Evolutionary conservation across 495 filamentous ascomycete species (phyloP), one percentile per base, ranked within the genome.

Genomic region (Rhypophila decipiens): DNA sequence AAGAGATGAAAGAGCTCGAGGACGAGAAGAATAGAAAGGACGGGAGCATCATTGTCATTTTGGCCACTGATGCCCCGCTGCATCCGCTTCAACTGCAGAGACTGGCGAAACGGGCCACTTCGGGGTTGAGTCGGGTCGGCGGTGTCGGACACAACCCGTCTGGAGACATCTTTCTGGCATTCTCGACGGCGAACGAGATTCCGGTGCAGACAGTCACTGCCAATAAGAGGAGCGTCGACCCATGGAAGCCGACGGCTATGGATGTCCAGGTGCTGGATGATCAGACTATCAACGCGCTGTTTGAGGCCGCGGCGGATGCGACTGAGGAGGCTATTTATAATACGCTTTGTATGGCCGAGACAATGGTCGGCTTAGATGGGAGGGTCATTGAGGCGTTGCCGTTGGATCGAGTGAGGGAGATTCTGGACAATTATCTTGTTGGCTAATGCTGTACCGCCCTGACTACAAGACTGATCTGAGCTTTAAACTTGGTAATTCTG

Each of bases 291-390:
- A 70, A 76, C 52, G 64, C 64, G 1, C 44, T 77, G 44, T 75
- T 78, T 43, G 68, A 72, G 47, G 73, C 71, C 4, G 66, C 63
- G 5, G 69, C 74, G 1, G 75, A 78, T 40, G 67, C 66, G 0
- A 71, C 70, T 0, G 74, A 80, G 57, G 74, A 80, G 55, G 62
- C 72, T 5, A 73, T 80, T 37, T 69, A 74, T 42, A 79, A 79
- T 56, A 66, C 71, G 35, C 51, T 79, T 2, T 72, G 64, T 33
- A 74, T 70, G 63, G 71, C 72, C 1, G 67, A 75, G 57, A 71
- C 65, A 1, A 72, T 73, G 63, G 61, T 63, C 18, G 72, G 72
- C 1, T 58, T 68, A 18, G 49, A 58, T 23, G 66, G 55, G 7
- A 46, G 57, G 13, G 64, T 44, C 23, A 63, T 72, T 13, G 70